phyloP scores from a whole-genome alignment of 2,329 filamentous ascomycete species.

The Bipolaris gigantea region DNA sequence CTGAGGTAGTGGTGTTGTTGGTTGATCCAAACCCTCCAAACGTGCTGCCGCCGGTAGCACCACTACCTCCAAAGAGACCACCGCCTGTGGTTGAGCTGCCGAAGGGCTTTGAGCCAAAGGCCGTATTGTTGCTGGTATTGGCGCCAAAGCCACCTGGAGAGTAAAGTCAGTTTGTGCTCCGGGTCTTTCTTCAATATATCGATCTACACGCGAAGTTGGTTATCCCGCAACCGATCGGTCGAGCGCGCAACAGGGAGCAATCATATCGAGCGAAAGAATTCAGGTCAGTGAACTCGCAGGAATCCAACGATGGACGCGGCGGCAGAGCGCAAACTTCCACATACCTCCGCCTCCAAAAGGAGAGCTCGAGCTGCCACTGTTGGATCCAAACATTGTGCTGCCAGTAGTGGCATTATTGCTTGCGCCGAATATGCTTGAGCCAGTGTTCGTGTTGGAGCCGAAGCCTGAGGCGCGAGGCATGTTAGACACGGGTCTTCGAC shows the following conservation, averaged over 20 bases:
- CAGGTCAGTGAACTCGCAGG: conserved; percentile 1
- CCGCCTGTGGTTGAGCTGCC: conserved; percentile 39
- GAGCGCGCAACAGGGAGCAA: not conserved
- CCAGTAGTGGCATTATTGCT: conserved; percentile 33
- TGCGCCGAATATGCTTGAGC: conserved; percentile 39
- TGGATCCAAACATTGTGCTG: conserved; percentile 37
- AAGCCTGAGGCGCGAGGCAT: conserved; percentile 47
- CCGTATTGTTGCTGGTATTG: conserved; percentile 27
- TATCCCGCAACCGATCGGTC: not conserved
- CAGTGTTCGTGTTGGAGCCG: conserved; percentile 40
- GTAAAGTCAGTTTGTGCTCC: conserved; percentile 25
- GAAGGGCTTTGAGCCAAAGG: conserved; percentile 39
- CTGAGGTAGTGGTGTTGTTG: conserved; percentile 24
- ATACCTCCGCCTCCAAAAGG: conserved; percentile 45
- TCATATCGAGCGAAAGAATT: not conserved
- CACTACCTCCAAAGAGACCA: conserved; percentile 39
- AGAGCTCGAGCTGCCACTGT: conserved; percentile 36
- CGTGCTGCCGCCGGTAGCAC: conserved; percentile 8
- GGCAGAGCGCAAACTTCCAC: conserved; percentile 41
- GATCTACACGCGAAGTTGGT: not conserved
- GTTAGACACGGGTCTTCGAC: conserved; percentile 43
- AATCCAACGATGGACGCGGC: conserved; percentile 26
- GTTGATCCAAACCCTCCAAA: conserved; percentile 22
- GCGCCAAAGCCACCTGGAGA: conserved; percentile 39
- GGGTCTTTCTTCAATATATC: not conserved